phyloP scores from a whole-genome alignment of 306 rosid species.

The Castanea sativa region DNA sequence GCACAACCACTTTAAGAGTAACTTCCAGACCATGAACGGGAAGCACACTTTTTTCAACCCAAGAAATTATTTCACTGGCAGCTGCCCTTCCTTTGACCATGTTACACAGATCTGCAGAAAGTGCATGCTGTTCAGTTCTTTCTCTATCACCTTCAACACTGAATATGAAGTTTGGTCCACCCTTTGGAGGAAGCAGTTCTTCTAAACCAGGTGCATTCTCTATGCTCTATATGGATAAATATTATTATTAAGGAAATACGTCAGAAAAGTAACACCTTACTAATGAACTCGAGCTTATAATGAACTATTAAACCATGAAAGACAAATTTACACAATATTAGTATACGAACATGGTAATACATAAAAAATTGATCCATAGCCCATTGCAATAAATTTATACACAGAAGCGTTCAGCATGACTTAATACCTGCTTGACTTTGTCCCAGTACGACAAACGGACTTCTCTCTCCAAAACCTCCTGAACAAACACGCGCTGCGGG shows the following conservation, averaged over 20 bases:
- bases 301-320: background rate
- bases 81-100: slow-evolving; percentile 87
- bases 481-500: slow-evolving; percentile 96
- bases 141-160: slow-evolving; percentile 59
- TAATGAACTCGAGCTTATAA: background rate
- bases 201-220: slow-evolving; percentile 98
- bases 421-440: slow-evolving; percentile 89
- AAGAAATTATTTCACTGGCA: slow-evolving; percentile 78
- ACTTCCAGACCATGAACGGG: slow-evolving; percentile 79
- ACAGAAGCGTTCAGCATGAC: slow-evolving; percentile 5
- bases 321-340: background rate
- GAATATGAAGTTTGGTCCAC: slow-evolving; percentile 68
- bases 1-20: slow-evolving; percentile 72
- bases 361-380: background rate
- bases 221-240: slow-evolving; percentile 55
- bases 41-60: slow-evolving; percentile 78
- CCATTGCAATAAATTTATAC: too few relatives aligned
- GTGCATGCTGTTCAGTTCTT: slow-evolving; percentile 47
- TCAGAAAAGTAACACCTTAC: slow-evolving; percentile 6
- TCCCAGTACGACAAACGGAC: slow-evolving; percentile 98
- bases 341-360: background rate
- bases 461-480: slow-evolving; percentile 98
- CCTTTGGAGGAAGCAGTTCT: slow-evolving; percentile 91
- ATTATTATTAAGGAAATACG: slow-evolving; percentile 17
- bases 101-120: slow-evolving; percentile 72